phyloP scores from a whole-genome alignment of 306 rosid species.

The Morella rubra region DNA sequence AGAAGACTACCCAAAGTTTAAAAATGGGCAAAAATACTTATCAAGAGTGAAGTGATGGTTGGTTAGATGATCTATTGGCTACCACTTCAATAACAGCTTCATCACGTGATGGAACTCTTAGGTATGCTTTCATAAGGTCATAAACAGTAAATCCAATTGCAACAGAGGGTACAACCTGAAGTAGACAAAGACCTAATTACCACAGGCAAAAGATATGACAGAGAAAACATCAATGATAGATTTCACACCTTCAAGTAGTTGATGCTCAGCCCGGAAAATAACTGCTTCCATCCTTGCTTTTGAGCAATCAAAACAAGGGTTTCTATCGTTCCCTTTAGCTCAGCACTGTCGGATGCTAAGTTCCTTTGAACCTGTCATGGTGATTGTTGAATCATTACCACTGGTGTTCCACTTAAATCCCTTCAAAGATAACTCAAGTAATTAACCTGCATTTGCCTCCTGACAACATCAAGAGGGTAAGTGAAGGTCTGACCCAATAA shows the following conservation, averaged over 20 bases:
- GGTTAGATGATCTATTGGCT: constrained; percentile 48
- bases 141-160: constrained; percentile 98
- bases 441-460: constrained; percentile 98
- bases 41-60: constrained; percentile 40
- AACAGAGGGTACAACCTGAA: constrained; percentile 94
- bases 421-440: constrained; percentile 18
- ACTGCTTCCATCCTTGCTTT: constrained; percentile 81
- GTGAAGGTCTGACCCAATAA: constrained; percentile 92
- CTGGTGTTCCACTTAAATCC: constrained; percentile 16
- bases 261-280: constrained; percentile 95
- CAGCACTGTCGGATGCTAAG: constrained; percentile 47
- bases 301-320: constrained; percentile 65
- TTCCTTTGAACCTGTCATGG: constrained; percentile 69
- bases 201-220: constrained; percentile 18
- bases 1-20: not conserved
- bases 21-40: constrained; percentile 13
- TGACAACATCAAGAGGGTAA: constrained; percentile 93
- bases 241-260: constrained; percentile 80
- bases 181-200: constrained; percentile 28
- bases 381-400: constrained; percentile 14
- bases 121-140: constrained; percentile 64
- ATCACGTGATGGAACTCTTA: constrained; percentile 86
- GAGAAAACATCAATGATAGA: constrained; percentile 11
- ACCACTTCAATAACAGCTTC: constrained; percentile 56
- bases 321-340: constrained; percentile 74